Percentiles rank a stretch among this genome's conserved stretches.
phyloP scores from a whole-genome alignment of 352 stramenopile species.

The Lagenidium sp. region DNA sequence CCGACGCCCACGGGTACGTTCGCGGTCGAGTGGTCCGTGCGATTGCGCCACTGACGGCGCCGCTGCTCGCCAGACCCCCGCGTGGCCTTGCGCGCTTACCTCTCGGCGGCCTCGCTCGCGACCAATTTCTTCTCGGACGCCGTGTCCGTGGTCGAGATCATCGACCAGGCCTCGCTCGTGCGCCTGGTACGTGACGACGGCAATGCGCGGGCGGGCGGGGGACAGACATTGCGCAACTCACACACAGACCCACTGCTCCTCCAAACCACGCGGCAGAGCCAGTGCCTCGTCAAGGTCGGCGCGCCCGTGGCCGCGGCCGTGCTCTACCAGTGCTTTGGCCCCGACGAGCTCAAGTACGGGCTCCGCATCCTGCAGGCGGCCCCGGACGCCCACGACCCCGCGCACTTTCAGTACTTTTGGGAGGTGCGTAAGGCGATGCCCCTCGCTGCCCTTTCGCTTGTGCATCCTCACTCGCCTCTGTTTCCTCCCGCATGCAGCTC shows the following conservation, averaged over 20 bases:
- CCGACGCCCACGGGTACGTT: conserved; percentile 46
- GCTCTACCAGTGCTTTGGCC: conserved; percentile 75
- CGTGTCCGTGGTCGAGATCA: conserved; percentile 62
- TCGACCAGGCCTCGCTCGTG: conserved; percentile 79
- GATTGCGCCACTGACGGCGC: not conserved
- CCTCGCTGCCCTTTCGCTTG: not conserved
- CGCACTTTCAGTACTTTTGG: conserved; percentile 86
- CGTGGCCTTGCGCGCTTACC: conserved; percentile 55
- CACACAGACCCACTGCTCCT: not conserved
- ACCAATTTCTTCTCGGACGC: conserved; percentile 80
- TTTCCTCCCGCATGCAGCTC: conserved; percentile 28
- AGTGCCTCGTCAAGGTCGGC: conserved; percentile 78
- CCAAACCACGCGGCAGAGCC: conserved; percentile 27
- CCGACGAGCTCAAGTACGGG: conserved; percentile 75
- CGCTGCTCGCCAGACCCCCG: conserved; percentile 46
- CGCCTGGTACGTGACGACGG: conserved; percentile 22
- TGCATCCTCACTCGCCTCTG: not conserved
- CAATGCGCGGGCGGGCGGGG: too few species aligned
- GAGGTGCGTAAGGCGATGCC: too few species aligned
- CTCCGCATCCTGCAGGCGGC: conserved; percentile 66
- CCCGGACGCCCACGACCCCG: conserved; percentile 59
- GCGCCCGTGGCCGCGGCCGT: conserved; percentile 73
- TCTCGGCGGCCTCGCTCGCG: conserved; percentile 64
- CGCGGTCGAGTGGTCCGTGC: not conserved
- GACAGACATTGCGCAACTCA: not conserved